Evolutionary conservation across 1,139 yeast genomes (phyloP).

Genomic region (Zygosaccharomyces sapae): DNA sequence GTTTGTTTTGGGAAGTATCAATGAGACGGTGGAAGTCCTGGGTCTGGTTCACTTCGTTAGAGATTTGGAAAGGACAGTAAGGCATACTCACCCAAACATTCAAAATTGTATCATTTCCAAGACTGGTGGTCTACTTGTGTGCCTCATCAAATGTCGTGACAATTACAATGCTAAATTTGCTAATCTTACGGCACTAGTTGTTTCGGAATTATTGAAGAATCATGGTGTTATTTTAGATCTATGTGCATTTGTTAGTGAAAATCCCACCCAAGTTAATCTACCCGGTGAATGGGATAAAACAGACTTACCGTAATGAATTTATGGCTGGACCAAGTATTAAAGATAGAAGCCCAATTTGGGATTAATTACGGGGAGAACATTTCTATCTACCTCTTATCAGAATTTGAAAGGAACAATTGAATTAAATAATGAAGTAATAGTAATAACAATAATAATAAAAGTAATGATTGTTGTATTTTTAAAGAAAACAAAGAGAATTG

Average conservation of each 20-base stretch:
- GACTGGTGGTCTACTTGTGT: conserved; percentile 77
- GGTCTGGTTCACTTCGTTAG: conserved; percentile 89
- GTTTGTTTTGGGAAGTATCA: conserved; percentile 78
- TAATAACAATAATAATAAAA: background rate
- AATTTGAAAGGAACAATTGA: conserved; percentile 25
- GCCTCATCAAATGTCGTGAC: conserved; percentile 66
- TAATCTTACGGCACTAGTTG: conserved; percentile 77
- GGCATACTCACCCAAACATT: conserved; percentile 57
- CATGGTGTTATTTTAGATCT: conserved; percentile 86
- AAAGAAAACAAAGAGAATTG: too few relatives aligned
- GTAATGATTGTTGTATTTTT: too few relatives aligned
- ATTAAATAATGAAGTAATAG: background rate
- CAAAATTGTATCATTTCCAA: conserved; percentile 65
- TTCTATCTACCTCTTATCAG: conserved; percentile 43
- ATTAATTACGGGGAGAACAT: conserved; percentile 64
- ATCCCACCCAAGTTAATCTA: conserved; percentile 42
- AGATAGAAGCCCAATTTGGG: conserved; percentile 42
- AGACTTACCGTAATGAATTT: conserved; percentile 59
- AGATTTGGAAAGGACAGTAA: conserved; percentile 77
- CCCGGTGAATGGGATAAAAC: conserved; percentile 67
- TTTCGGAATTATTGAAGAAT: conserved; percentile 69
- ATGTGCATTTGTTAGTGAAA: conserved; percentile 67
- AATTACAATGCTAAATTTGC: conserved; percentile 45
- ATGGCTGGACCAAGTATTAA: conserved; percentile 49
- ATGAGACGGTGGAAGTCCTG: conserved; percentile 84